phyloP scores from a whole-genome alignment of 441 rosid species.

The Eutrema salsugineum region DNA sequence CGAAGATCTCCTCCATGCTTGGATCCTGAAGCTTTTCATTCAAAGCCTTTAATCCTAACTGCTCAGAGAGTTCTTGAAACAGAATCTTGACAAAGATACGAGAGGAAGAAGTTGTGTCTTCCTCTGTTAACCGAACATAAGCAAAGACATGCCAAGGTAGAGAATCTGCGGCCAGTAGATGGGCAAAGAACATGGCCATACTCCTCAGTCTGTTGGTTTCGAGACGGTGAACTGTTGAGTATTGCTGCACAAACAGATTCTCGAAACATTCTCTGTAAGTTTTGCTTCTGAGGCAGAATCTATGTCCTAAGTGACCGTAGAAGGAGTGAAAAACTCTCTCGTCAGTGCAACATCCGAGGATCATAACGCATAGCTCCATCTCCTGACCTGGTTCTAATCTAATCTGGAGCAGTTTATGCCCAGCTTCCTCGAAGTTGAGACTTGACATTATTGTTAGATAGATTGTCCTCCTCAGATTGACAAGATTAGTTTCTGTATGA shows the following conservation, averaged over 20 bases:
- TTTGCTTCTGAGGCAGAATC: slow-evolving; percentile 64
- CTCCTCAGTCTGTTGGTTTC: slow-evolving; percentile 58
- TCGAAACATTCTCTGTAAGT: slow-evolving; percentile 59
- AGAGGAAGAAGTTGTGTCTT: slow-evolving; percentile 56
- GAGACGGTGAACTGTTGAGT: slow-evolving; percentile 59
- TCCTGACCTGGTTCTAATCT: slow-evolving; percentile 84
- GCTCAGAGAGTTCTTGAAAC: slow-evolving; percentile 35
- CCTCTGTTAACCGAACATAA: slow-evolving; percentile 47
- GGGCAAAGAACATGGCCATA: slow-evolving; percentile 62
- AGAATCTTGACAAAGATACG: slow-evolving; percentile 55
- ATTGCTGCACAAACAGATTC: slow-evolving; percentile 65
- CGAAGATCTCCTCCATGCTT: slow-evolving; percentile 27
- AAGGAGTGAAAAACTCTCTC: slow-evolving; percentile 71
- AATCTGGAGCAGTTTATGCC: slow-evolving; percentile 72
- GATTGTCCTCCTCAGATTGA: slow-evolving; percentile 72
- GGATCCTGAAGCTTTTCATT: slow-evolving; percentile 19
- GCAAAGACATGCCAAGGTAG: slow-evolving; percentile 52
- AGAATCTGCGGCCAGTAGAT: slow-evolving; percentile 49
- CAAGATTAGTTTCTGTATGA: slow-evolving; percentile 76
- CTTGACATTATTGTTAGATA: slow-evolving; percentile 85
- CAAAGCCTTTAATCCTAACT: background rate
- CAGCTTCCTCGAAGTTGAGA: slow-evolving; percentile 89
- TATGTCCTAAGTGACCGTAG: slow-evolving; percentile 71
- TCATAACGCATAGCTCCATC: slow-evolving; percentile 80
- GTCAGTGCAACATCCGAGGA: slow-evolving; percentile 76